Base-by-base conservation (phyloP, 352 stramenopile genomes). In the Globisporangium paroecandrum region DNA sequence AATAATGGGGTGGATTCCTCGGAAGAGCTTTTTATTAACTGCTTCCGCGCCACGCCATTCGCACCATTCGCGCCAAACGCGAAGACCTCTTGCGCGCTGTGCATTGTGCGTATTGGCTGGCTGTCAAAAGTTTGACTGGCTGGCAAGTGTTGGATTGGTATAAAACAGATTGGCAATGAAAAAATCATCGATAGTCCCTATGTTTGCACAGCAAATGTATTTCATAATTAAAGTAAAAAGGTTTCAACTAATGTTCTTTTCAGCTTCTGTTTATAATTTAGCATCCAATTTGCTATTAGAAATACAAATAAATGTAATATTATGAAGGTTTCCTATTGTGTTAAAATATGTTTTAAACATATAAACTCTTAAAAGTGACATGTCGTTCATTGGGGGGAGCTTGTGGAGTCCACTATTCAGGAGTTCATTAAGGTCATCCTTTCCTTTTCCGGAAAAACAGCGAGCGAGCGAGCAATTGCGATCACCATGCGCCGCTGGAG, bases 1-100 rank as follows among this genome's bases (percentile, higher is more conserved):
- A 65, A 74, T 69, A 73, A 51, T 75, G 61, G 65, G 59, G 65
- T 73, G 77, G 74, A 78, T 74, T 89, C 79, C 81, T 89, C 77
- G 71, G 81, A 89, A 84, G 72, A 74, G 66, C 72, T 56, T 27
- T 56, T 56, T 56, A 56, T 27, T 56, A 56, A 56, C 49, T 56
- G 49, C 43, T 51, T n/a, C 18, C 43, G 43, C 43, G 43, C 43
- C 18, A 1, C 43, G 43, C 43, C 43, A 51, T 51, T 51, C n/a
- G 20, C 25, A 18, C 22, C 51, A 58, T 51, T 51, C n/a, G 29
- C 25, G 29, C 22, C 51, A 58, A 29, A 32, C 27, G 8, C 29
- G 9, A 61, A 15, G 43, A 51, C 15, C 7, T 12, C 43, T 29
- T 46, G n/a, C 5, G 22, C 15, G 18, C 8, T 51, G 15, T 15